Conservation (phyloP, 2,329 filamentous ascomycete genomes). For the Dactylonectria macrodidyma region DNA sequence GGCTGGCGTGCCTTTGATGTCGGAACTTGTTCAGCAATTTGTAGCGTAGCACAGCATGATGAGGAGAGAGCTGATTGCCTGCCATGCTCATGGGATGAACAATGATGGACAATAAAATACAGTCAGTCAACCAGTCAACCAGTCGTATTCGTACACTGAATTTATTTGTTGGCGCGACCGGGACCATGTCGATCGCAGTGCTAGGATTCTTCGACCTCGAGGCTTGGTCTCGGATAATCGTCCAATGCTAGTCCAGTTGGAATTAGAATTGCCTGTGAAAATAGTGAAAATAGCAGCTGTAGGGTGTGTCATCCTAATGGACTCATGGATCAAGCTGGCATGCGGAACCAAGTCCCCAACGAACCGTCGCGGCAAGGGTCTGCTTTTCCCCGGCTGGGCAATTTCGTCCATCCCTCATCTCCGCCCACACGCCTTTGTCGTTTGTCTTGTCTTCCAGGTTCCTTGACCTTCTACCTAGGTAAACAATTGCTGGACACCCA, state of each 20-base stretch:
- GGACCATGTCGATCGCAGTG: constrained; percentile 12
- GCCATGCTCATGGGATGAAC: too few relatives aligned
- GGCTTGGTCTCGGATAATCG: not conserved
- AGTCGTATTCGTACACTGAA: not conserved
- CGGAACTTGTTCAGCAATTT: constrained; percentile 1
- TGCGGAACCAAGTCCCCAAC: constrained; percentile 6
- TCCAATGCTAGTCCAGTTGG: not conserved
- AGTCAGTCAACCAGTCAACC: not conserved
- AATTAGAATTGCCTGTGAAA: constrained; percentile 3
- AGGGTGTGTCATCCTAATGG: not conserved
- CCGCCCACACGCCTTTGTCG: constrained; percentile 36
- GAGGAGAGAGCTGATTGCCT: not conserved
- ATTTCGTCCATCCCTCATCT: constrained; percentile 46
- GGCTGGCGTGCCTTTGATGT: constrained; percentile 11
- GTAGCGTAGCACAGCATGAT: not conserved
- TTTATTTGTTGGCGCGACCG: not conserved
- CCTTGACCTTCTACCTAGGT: constrained; percentile 32
- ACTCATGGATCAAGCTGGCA: not conserved
- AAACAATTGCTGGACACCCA: not conserved
- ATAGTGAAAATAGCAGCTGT: constrained; percentile 1
- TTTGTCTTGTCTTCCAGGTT: constrained; percentile 15
- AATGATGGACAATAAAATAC: not conserved
- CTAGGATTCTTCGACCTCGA: not conserved
- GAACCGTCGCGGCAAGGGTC: constrained; percentile 5
- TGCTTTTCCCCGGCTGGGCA: constrained; percentile 42